phyloP scores from a whole-genome alignment of 2,329 filamentous ascomycete genomes.

The Cladosporium austrohemisphaericum region DNA sequence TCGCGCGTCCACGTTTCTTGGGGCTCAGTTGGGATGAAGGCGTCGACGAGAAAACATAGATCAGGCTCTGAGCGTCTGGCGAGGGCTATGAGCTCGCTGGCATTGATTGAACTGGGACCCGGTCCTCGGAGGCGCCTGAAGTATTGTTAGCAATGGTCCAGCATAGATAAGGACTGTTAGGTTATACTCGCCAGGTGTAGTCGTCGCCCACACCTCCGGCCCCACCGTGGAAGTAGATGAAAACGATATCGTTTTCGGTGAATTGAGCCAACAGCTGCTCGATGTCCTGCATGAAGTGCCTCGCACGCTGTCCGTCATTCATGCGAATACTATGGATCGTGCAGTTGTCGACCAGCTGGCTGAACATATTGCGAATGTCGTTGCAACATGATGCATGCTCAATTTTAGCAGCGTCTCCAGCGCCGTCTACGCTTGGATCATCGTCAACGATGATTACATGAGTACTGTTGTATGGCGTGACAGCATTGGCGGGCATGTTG shows the following conservation, averaged over 20 bases:
- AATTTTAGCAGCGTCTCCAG: background rate
- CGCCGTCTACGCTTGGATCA: background rate
- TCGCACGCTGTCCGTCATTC: background rate
- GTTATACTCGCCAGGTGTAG: background rate
- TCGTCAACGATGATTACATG: background rate
- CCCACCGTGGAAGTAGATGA: too few species aligned
- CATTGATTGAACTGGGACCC: constrained; percentile 2
- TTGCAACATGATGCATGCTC: too few species aligned
- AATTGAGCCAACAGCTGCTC: background rate
- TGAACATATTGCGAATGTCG: background rate
- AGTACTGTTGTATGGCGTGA: too few species aligned
- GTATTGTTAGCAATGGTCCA: background rate
- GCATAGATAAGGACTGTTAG: too few species aligned
- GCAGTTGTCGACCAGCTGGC: background rate
- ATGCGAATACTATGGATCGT: background rate
- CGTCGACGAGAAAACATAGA: constrained; percentile 2
- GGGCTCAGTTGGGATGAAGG: background rate
- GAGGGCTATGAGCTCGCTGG: background rate
- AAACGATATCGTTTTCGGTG: background rate
- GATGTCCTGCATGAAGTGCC: background rate
- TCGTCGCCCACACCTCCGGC: background rate
- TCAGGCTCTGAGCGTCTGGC: background rate
- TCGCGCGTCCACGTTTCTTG: background rate
- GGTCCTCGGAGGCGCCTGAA: background rate
- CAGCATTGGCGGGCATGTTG: too few species aligned